Conservation (phyloP, 257 asterid species). For the Ballota nigra region DNA sequence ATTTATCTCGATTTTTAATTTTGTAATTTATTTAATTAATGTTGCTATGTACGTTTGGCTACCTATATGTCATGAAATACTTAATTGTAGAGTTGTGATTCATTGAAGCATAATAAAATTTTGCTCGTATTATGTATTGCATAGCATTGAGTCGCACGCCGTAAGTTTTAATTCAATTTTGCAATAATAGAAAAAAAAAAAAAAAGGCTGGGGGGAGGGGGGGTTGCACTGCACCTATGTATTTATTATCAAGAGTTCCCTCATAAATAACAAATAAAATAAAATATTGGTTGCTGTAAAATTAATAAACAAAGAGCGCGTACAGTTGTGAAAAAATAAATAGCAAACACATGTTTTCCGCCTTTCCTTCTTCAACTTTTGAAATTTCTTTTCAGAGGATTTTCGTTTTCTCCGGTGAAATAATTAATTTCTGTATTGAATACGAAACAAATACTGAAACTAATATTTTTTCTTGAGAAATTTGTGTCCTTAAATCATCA, state of each 20-base stretch:
- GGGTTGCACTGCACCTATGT: too few relatives aligned
- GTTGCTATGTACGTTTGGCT: too few relatives aligned
- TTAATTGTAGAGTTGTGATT: conserved; percentile 6
- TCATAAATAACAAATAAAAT: conserved; percentile 9
- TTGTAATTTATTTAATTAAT: neutral
- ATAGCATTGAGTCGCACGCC: neutral
- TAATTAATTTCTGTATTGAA: neutral
- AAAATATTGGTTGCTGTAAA: neutral
- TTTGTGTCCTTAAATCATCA: neutral
- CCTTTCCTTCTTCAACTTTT: neutral
- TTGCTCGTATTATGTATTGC: neutral
- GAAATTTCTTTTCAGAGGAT: neutral
- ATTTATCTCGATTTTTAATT: neutral
- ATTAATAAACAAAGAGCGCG: neutral
- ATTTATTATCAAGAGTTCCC: neutral
- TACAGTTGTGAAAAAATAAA: neutral
- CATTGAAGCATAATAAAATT: conserved; percentile 1
- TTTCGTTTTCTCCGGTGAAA: neutral
- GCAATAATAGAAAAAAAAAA: too few relatives aligned
- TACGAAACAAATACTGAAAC: neutral
- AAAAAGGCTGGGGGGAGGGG: too few relatives aligned
- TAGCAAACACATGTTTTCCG: conserved; percentile 16
- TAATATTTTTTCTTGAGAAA: neutral
- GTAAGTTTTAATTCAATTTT: neutral
- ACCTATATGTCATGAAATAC: neutral